Base-by-base conservation (phyloP, 202 grass and related monocot genomes). In the Sporobolus alterniflorus region DNA sequence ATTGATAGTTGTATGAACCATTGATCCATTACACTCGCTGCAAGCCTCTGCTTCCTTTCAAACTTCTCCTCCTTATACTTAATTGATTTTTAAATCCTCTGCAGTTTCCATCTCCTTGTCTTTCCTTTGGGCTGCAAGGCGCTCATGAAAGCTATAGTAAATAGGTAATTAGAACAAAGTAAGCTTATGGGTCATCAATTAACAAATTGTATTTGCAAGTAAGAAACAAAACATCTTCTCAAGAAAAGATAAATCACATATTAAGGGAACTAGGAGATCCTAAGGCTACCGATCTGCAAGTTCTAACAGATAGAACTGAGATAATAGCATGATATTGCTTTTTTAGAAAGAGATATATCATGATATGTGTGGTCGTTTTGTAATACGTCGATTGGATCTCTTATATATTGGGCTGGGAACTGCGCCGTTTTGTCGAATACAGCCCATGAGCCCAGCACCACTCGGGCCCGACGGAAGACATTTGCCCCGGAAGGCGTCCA, bases 1-100 rank as follows among this genome's bases (percentile, higher is more conserved):
- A 17, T 10, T 79, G n/a, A 73, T 52, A 86, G n/a, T 64, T 14
- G 6, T 25, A 80, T 8, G 43, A 80, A 80, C 28, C 29, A 56
- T 39, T 79, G 43, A 77, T 65, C 55, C 36, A 90, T 81, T 90
- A 39, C 36, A 39, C n/a, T n/a, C n/a, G 96, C 93, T 49, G 96
- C 96, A 72, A 98, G 91, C 64, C 96, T 86, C 84, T 98, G 93
- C 66, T 96, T 96, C 89, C 96, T 98, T 91, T 94, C 93, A 63
- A 96, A 67, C 78, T 83, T 98, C 52, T 94, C 93, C 62, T 96
- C 93, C 83, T 83, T n/a, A n/a, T 96, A 49, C 26, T 81, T 78
- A 88, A 69, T 84, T 91, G 96, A 54, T 94, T 91, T 71, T 98
- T 98, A 76, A 98, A 96, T 82, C 96, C 96, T 98, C 87, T 44